A percentile compares a stretch with the other conserved stretches of the same genome.
These are phyloP conservation scores for Exserohilum rostratum DNA, from an alignment of 2,329 filamentous ascomycete species.

Conservation along the genomic window DNA sequence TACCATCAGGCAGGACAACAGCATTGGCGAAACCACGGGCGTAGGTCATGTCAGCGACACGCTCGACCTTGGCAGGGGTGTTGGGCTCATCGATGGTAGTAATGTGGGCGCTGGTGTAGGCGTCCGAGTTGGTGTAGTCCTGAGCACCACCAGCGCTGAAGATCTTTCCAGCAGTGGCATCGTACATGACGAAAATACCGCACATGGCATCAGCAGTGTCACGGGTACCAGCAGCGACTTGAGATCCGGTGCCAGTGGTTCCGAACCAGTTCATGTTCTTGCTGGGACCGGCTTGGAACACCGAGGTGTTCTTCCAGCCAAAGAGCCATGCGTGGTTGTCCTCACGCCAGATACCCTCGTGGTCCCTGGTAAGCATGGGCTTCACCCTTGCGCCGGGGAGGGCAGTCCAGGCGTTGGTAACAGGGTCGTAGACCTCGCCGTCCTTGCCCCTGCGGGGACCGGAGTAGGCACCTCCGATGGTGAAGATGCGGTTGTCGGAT, in stretches of 20 bases:
- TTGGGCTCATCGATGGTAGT: slow-evolving; percentile 29
- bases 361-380: slow-evolving; percentile 31
- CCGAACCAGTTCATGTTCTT: slow-evolving; percentile 37
- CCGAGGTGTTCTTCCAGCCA: slow-evolving; percentile 25
- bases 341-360: slow-evolving; percentile 30
- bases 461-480: slow-evolving; percentile 35
- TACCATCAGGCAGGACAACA: slow-evolving; percentile 36
- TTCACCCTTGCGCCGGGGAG: slow-evolving; percentile 23
- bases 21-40: slow-evolving; percentile 33
- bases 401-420: slow-evolving; percentile 29
- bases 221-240: slow-evolving; percentile 25
- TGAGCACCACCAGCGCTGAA: slow-evolving; percentile 32
- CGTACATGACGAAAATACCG: slow-evolving; percentile 35
- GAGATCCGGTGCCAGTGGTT: slow-evolving; percentile 25
- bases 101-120: slow-evolving; percentile 29
- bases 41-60: slow-evolving; percentile 33
- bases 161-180: slow-evolving; percentile 31
- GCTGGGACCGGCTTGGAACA: slow-evolving; percentile 34
- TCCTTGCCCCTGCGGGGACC: slow-evolving; percentile 30
- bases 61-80: slow-evolving; percentile 25
- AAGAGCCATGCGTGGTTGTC: slow-evolving; percentile 36
- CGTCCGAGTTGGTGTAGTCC: slow-evolving; percentile 30
- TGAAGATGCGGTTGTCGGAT: slow-evolving; percentile 31
- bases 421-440: slow-evolving; percentile 30
- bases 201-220: slow-evolving; percentile 33